Conservation (phyloP, 768 basidiomycete genomes). For the Tulasnella calospora region DNA sequence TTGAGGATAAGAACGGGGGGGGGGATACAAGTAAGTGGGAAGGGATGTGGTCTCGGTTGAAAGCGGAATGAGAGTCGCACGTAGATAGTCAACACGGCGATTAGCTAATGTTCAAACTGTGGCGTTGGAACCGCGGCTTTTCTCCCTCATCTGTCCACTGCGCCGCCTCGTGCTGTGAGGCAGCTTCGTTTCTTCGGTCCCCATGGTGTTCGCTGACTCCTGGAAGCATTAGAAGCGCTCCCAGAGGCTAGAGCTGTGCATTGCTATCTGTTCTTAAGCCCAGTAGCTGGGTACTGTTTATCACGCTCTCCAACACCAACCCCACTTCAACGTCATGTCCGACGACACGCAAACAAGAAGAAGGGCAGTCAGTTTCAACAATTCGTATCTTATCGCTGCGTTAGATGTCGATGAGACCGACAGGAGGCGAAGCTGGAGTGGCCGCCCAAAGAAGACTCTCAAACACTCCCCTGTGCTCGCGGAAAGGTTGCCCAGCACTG, state of each 20-base stretch:
- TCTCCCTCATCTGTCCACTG: not conserved
- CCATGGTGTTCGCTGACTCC: not conserved
- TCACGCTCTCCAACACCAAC: not conserved
- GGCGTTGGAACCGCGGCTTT: not conserved
- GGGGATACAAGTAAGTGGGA: conserved; percentile 1
- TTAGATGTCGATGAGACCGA: not conserved
- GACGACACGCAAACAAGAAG: not conserved
- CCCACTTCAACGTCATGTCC: not conserved
- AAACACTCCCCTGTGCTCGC: conserved; percentile 24
- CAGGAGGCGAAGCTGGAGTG: conserved; percentile 5
- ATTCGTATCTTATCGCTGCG: not conserved
- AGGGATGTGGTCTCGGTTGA: conserved; percentile 16
- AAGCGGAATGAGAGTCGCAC: not conserved
- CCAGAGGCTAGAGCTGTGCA: not conserved
- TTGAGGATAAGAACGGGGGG: conserved; percentile 1
- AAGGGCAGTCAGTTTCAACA: not conserved
- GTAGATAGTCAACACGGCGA: not conserved
- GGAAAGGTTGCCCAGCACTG: conserved; percentile 25
- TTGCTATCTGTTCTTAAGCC: not conserved
- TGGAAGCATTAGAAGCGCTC: not conserved
- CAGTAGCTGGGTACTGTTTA: not conserved
- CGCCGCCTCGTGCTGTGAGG: conserved; percentile 3
- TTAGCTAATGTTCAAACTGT: conserved; percentile 1
- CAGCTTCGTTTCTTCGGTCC: not conserved
- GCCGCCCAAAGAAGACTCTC: not conserved